phyloP scores from a whole-genome alignment of 129 eudicot species.

The Pseudognaphalium luteoalbum region DNA sequence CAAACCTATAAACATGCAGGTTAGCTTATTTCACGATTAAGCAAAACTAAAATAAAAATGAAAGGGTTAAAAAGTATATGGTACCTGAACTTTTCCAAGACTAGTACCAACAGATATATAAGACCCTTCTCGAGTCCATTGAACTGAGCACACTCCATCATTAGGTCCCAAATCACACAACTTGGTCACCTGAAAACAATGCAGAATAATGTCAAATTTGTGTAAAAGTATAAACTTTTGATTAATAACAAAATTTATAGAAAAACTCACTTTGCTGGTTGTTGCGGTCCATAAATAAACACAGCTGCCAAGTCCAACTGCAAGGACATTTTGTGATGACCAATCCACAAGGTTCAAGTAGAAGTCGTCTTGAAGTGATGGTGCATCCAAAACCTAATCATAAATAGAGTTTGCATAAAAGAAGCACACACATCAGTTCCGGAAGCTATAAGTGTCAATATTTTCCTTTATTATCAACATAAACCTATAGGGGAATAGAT shows the following conservation, averaged over 20 bases:
- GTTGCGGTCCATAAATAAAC: slow-evolving; percentile 98
- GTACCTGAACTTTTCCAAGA: slow-evolving; percentile 94
- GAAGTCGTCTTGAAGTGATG: slow-evolving; percentile 97
- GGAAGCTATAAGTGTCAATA: neutral
- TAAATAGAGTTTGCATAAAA: neutral
- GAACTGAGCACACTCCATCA: slow-evolving; percentile 93
- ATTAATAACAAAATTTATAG: neutral
- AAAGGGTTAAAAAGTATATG: neutral
- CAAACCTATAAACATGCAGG: slow-evolving; percentile 53
- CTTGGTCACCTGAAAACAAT: slow-evolving; percentile 71
- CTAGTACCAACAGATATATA: slow-evolving; percentile 87
- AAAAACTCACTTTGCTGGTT: slow-evolving; percentile 74
- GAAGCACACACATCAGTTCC: neutral
- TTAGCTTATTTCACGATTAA: neutral
- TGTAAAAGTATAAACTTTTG: neutral
- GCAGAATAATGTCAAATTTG: slow-evolving; percentile 1
- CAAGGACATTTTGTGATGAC: slow-evolving; percentile 98
- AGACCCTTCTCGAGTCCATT: slow-evolving; percentile 99
- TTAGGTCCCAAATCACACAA: slow-evolving; percentile 95
- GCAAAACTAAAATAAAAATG: neutral
- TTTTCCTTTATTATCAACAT: neutral
- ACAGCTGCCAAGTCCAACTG: slow-evolving; percentile 96
- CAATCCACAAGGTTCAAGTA: slow-evolving; percentile 97
- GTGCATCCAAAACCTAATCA: slow-evolving; percentile 89
- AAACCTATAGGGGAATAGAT: neutral